A percentile compares a stretch with the other conserved stretches of the same genome.
Conservation (phyloP, 768 basidiomycete genomes). For the Serendipita indica region DNA sequence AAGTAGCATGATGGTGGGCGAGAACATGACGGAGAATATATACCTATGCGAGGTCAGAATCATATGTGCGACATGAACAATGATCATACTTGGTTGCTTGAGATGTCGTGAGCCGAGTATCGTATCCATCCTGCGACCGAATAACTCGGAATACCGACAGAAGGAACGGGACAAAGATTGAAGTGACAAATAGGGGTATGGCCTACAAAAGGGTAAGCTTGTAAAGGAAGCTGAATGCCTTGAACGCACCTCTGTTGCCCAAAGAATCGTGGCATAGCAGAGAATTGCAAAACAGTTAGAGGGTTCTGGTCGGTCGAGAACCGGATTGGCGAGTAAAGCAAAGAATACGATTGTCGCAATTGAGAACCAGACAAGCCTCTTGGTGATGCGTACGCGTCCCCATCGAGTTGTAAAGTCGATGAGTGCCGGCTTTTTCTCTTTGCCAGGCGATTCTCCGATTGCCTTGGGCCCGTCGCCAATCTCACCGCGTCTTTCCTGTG, state of each 20-base stretch:
- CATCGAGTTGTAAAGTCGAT: constrained; percentile 42
- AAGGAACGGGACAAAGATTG: constrained; percentile 73
- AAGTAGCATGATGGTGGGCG: constrained; percentile 94
- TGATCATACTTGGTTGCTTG: constrained; percentile 60
- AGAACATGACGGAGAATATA: constrained; percentile 92
- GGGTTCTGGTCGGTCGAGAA: constrained; percentile 50
- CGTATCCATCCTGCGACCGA: constrained; percentile 37
- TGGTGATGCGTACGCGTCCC: constrained; percentile 50
- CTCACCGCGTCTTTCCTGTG: constrained; percentile 58
- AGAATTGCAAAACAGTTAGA: constrained; percentile 86
- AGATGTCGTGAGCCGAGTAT: constrained; percentile 35
- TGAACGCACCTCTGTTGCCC: constrained; percentile 79
- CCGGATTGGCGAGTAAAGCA: constrained; percentile 41
- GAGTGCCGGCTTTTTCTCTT: not conserved
- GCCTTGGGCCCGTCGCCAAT: constrained; percentile 20
- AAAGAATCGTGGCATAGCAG: constrained; percentile 77
- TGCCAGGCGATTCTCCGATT: constrained; percentile 19
- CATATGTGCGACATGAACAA: constrained; percentile 9
- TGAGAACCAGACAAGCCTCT: constrained; percentile 41
- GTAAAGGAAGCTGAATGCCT: not conserved
- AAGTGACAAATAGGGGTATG: constrained; percentile 95
- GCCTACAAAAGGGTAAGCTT: constrained; percentile 37
- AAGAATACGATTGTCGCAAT: constrained; percentile 45
- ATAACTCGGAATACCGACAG: constrained; percentile 77
- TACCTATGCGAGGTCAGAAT: constrained; percentile 35